Base-by-base conservation (phyloP, 140 eudicot genomes). In the Bidens hawaiensis region DNA sequence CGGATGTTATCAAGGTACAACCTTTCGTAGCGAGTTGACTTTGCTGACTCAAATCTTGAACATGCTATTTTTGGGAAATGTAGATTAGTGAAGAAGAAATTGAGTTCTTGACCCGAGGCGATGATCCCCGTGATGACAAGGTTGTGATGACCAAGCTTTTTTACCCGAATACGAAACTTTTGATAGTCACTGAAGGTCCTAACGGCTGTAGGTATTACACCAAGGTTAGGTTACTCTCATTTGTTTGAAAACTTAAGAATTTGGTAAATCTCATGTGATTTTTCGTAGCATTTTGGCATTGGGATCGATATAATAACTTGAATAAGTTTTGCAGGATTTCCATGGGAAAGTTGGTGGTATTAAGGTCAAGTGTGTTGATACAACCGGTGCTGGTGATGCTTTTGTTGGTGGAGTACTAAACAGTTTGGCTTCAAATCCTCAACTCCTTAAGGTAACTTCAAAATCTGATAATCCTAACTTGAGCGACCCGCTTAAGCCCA, bases 361-460 rank as follows among this genome's bases (percentile, higher is more conserved):
- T n/a, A n/a, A n/a, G n/a, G n/a, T n/a, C n/a, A n/a, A n/a, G 70
- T 62, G 82, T 47, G 78, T 84, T 41, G 93, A 84, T 63, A 72
- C 93, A 48, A 84, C 85, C 2, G 93, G 93, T 54, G 93, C 93
- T 0, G 93, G 93, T 21, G 93, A 84, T 71, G 82, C 93, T 64
- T 84, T 84, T 62, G 84, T 81, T 31, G 93, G 87, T 2, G 90
- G 85, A n/a, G 4, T 83, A 15, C 74, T 83, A 23, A 48, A 57
- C 67, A 79, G 55, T 61, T 65, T 79, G 60, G 81, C 83, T 60
- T 61, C 76, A 53, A 43, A 79, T 25, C 64, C 38, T 60, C 65
- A 75, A 16, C 26, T 79, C 33, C 70, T 64, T 53, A 79, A 74
- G 72, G 84, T 79, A 40, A 18, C 21, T 36, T 51, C 14, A 15